Percentiles rank a stretch among this genome's conserved stretches.
phyloP scores from a whole-genome alignment of 768 basidiomycete species.

The Mycena leptocephala region DNA sequence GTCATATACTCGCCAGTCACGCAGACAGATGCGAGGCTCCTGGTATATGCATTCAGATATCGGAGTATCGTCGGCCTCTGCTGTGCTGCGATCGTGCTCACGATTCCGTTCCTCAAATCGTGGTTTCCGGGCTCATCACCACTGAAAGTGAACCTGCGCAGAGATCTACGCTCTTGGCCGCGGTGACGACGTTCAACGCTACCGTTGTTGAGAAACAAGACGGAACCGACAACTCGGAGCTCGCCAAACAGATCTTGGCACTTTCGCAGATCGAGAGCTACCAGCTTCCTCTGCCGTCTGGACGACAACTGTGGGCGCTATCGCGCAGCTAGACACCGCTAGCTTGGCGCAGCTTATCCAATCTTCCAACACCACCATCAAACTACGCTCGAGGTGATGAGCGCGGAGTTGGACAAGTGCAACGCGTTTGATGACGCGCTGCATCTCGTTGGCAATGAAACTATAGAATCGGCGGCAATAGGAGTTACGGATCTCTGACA shows the following conservation, averaged over 20 bases:
- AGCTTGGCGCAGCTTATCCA: background rate
- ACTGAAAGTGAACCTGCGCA: background rate
- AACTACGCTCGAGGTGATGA: constrained; percentile 11
- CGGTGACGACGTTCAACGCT: constrained; percentile 11
- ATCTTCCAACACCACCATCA: constrained; percentile 4
- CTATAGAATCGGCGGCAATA: too few relatives aligned
- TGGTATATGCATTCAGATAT: constrained; percentile 1
- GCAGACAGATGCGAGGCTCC: background rate
- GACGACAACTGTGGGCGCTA: constrained; percentile 3
- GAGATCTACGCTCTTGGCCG: background rate
- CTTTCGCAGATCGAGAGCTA: constrained; percentile 19
- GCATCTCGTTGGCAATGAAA: too few relatives aligned
- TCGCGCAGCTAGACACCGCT: background rate
- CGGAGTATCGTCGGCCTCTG: constrained; percentile 7
- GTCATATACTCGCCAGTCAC: constrained; percentile 7
- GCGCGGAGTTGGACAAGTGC: constrained; percentile 11
- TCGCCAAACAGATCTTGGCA: constrained; percentile 3
- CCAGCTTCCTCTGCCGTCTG: constrained; percentile 17
- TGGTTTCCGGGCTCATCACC: constrained; percentile 18
- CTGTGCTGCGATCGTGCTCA: constrained; percentile 13
- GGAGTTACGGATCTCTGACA: too few relatives aligned
- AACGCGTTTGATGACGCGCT: background rate
- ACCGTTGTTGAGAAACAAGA: background rate
- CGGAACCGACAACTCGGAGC: background rate
- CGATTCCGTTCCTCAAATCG: constrained; percentile 26